phyloP scores from a whole-genome alignment of 75 land plant species.

The Pseudotsuga menziesii region DNA sequence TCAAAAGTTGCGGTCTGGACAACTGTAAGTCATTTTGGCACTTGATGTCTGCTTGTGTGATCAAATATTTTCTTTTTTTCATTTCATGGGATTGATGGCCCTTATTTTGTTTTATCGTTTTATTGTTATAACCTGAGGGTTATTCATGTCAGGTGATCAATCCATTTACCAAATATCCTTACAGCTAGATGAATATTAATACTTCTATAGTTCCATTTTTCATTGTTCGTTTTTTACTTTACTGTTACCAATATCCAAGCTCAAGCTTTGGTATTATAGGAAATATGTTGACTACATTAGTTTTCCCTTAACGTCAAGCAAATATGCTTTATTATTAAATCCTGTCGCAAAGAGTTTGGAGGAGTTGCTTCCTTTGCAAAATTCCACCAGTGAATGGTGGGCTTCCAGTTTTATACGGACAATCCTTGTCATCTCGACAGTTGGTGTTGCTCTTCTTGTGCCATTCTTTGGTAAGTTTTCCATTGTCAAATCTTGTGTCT shows the following conservation, averaged over 20 bases:
- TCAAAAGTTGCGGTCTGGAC: conserved; percentile 86
- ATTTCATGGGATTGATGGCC: neutral
- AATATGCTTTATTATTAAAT: conserved; percentile 75
- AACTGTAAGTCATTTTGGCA: conserved; percentile 46
- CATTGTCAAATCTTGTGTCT: neutral
- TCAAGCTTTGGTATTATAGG: neutral
- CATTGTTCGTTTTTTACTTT: neutral
- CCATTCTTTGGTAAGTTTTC: conserved; percentile 76
- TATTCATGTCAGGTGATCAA: conserved; percentile 73
- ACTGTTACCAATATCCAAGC: neutral
- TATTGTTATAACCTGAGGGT: neutral
- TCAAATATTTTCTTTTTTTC: conserved; percentile 6
- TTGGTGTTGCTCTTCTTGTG: conserved; percentile 71
- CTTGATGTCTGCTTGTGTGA: neutral
- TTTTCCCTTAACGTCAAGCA: conserved; percentile 27
- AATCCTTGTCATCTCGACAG: conserved; percentile 71
- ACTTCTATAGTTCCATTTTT: neutral
- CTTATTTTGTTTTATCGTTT: neutral
- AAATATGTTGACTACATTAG: neutral
- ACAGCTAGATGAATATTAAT: neutral
- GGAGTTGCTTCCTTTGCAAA: conserved; percentile 64
- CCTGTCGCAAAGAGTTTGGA: conserved; percentile 85
- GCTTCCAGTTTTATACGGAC: conserved; percentile 51
- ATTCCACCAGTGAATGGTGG: conserved; percentile 16
- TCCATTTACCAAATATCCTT: conserved; percentile 96